Percentiles rank a stretch among this genome's conserved stretches.
These are phyloP conservation scores for Neocucurbitaria cava DNA, from an alignment of 2,329 filamentous ascomycete species.

Conservation along the genomic window DNA sequence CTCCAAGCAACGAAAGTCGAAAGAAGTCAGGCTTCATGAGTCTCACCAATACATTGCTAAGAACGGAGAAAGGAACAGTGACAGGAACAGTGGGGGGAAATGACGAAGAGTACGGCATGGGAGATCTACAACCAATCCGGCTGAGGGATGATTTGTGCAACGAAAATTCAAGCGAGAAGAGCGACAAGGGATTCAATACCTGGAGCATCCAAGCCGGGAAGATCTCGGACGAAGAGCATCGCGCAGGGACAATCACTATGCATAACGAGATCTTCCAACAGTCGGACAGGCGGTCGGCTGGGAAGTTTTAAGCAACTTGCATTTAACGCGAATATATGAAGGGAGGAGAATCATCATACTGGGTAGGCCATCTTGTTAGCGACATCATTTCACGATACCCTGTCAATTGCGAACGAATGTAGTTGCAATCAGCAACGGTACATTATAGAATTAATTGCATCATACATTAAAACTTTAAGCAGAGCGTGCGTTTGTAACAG, in stretches of 20 bases:
- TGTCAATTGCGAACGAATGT: background rate
- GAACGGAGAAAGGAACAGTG: conserved; percentile 25
- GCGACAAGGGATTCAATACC: conserved; percentile 31
- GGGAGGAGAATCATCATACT: background rate
- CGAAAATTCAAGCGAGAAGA: conserved; percentile 22
- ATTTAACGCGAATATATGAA: background rate
- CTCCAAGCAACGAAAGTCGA: conserved; percentile 12
- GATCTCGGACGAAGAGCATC: conserved; percentile 35
- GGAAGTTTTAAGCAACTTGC: background rate
- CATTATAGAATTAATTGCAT: no score
- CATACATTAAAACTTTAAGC: background rate
- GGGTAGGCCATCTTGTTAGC: background rate
- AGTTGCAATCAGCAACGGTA: background rate
- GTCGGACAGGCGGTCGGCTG: conserved; percentile 14
- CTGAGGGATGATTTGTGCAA: conserved; percentile 36
- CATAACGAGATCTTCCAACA: conserved; percentile 34
- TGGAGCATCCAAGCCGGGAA: conserved; percentile 40
- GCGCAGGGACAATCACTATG: conserved; percentile 31
- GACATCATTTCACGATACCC: conserved; percentile 13
- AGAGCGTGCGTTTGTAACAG: background rate
- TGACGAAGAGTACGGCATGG: conserved; percentile 32
- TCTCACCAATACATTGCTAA: conserved; percentile 29
- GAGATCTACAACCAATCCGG: conserved; percentile 31
- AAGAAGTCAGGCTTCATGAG: conserved; percentile 31
- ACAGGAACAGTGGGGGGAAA: conserved; percentile 20